These are phyloP conservation scores for Nidula microcarpa DNA, from an alignment of 768 basidiomycete genomes.

Conservation along the genomic window DNA sequence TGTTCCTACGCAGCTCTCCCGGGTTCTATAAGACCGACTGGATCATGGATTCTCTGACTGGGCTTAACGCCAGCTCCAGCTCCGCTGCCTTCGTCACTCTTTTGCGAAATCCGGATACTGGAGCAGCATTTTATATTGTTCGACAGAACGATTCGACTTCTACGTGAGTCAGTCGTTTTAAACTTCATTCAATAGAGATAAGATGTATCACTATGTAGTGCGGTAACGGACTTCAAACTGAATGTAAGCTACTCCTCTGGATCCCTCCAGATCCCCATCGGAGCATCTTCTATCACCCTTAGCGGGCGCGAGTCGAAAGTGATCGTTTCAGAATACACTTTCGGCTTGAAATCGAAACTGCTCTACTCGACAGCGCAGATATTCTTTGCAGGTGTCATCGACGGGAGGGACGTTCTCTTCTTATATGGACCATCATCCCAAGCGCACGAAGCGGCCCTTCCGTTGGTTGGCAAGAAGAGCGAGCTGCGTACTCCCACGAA, in stretches of 20 bases:
- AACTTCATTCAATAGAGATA: not conserved
- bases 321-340: constrained; percentile 67
- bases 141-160: constrained; percentile 69
- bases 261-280: constrained; percentile 51
- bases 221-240: constrained; percentile 52
- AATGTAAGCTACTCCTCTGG: constrained; percentile 53
- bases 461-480: constrained; percentile 43
- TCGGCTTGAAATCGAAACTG: constrained; percentile 52
- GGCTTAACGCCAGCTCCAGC: constrained; percentile 35
- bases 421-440: constrained; percentile 54
- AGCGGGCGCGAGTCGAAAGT: constrained; percentile 73
- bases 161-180: constrained; percentile 39
- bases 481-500: constrained; percentile 20
- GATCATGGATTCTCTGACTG: constrained; percentile 58
- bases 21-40: constrained; percentile 80
- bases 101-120: constrained; percentile 65
- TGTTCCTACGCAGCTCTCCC: constrained; percentile 79
- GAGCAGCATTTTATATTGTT: constrained; percentile 64
- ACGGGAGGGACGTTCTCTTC: constrained; percentile 59
- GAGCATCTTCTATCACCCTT: constrained; percentile 52
- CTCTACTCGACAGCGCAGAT: constrained; percentile 74
- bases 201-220: constrained; percentile 5
- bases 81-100: constrained; percentile 55
- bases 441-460: constrained; percentile 51
- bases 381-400: constrained; percentile 63